Conservation (phyloP, 2,329 filamentous ascomycete genomes). For the Ploettnerulaceae sp. region DNA sequence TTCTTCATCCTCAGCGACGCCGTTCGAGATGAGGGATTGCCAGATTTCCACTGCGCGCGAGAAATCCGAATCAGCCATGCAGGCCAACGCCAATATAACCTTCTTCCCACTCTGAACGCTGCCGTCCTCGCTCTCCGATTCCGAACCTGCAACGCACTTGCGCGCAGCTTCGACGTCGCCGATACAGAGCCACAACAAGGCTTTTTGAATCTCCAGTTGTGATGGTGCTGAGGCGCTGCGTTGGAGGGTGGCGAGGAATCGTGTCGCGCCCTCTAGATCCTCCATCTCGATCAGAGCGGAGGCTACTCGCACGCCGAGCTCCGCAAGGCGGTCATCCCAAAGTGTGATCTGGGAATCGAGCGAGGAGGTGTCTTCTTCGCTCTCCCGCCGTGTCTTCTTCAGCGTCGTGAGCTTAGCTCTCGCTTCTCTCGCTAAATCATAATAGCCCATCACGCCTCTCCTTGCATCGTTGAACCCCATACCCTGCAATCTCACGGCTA, state of each 20-base stretch:
- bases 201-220: constrained; percentile 43
- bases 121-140: constrained; percentile 6
- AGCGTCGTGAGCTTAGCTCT: constrained; percentile 53
- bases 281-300: constrained; percentile 78
- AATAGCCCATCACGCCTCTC: constrained; percentile 82
- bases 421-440: constrained; percentile 79
- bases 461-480: constrained; percentile 81
- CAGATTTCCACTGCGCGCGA: constrained; percentile 58
- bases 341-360: constrained; percentile 44
- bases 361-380: not conserved
- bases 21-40: constrained; percentile 43
- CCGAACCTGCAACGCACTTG: constrained; percentile 40
- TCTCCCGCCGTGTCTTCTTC: constrained; percentile 26
- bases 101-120: constrained; percentile 34
- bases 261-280: constrained; percentile 72
- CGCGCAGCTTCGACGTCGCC: constrained; percentile 70
- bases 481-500: constrained; percentile 78
- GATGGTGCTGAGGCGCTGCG: constrained; percentile 24
- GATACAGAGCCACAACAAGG: constrained; percentile 71
- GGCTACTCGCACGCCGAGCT: constrained; percentile 66
- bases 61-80: constrained; percentile 75
- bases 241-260: constrained; percentile 62
- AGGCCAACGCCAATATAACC: constrained; percentile 62
- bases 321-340: constrained; percentile 69
- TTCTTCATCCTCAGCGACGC: constrained; percentile 39